Evolutionary conservation across 768 basidiomycete species (phyloP).

Genomic region (Mycena venus): DNA sequence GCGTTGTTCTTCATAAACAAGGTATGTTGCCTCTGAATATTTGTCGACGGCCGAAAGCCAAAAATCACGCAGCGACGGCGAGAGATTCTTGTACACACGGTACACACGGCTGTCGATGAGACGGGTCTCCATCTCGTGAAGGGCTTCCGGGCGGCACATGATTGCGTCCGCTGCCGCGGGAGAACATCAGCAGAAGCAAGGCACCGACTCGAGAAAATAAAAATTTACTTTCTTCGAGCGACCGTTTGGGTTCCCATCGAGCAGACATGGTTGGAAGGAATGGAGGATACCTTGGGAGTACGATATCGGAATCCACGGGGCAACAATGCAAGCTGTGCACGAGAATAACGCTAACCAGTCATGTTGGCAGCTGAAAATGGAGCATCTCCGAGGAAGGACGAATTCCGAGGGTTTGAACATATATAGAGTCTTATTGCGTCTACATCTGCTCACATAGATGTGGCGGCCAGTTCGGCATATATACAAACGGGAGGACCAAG

Average conservation of each 20-base stretch:
- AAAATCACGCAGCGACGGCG: constrained; percentile 61
- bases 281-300: neutral
- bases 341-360: no score
- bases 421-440: no score
- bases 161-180: constrained; percentile 57
- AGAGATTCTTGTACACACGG: constrained; percentile 67
- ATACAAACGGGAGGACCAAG: no score
- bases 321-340: constrained; percentile 42
- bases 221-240: constrained; percentile 56
- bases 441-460: no score
- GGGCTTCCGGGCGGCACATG: constrained; percentile 51
- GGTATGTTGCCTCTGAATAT: constrained; percentile 51
- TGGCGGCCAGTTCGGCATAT: no score
- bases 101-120: constrained; percentile 59
- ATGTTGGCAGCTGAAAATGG: constrained; percentile 50
- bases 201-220: neutral
- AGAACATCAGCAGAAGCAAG: constrained; percentile 20
- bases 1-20: constrained; percentile 64
- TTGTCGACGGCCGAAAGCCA: constrained; percentile 49
- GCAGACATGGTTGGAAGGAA: constrained; percentile 47
- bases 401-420: constrained; percentile 41
- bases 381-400: constrained; percentile 43
- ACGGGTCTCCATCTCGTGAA: constrained; percentile 57
- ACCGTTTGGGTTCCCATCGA: constrained; percentile 53
- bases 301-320: constrained; percentile 55